Evolutionary conservation across 352 stramenopile species (phyloP).

Genomic region (Phytopythium aichiense): DNA sequence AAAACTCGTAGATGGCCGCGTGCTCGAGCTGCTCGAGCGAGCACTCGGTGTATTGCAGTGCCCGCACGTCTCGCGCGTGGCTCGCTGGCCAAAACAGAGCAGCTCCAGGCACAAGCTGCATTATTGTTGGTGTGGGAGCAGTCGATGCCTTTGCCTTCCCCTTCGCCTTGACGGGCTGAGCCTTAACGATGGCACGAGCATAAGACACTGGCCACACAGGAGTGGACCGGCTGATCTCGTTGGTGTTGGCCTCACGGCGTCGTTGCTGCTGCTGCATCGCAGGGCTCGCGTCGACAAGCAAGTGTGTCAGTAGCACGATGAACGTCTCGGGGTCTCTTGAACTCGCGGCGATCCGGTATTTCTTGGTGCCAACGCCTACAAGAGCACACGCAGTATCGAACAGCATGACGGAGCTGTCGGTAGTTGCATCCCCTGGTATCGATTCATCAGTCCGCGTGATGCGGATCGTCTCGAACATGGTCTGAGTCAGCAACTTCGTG

Average conservation of each 20-base stretch:
- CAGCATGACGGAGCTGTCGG: constrained; percentile 22
- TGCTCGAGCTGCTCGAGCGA: constrained; percentile 37
- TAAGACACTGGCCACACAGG: constrained; percentile 38
- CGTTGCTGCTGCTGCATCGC: constrained; percentile 29
- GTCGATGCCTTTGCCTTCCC: not conserved
- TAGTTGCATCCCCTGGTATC: not conserved
- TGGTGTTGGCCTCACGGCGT: constrained; percentile 5
- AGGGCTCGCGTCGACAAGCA: constrained; percentile 13
- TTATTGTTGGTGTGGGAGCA: not conserved
- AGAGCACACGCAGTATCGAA: constrained; percentile 33
- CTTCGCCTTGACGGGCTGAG: not conserved
- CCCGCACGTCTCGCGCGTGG: constrained; percentile 29
- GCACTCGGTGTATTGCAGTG: constrained; percentile 35
- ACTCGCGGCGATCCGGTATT: constrained; percentile 33
- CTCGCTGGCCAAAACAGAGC: constrained; percentile 48
- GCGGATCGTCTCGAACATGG: constrained; percentile 36
- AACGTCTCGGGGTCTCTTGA: constrained; percentile 53
- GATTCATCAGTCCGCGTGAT: constrained; percentile 10
- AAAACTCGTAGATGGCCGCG: constrained; percentile 56
- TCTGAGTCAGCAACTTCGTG: constrained; percentile 37
- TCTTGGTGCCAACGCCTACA: constrained; percentile 44
- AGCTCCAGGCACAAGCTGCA: constrained; percentile 19
- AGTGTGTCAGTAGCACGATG: constrained; percentile 36
- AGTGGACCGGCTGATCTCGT: constrained; percentile 8
- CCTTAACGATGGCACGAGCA: too few relatives aligned